phyloP scores from a whole-genome alignment of 2,329 filamentous ascomycete species.

The Botrytis paeoniae region DNA sequence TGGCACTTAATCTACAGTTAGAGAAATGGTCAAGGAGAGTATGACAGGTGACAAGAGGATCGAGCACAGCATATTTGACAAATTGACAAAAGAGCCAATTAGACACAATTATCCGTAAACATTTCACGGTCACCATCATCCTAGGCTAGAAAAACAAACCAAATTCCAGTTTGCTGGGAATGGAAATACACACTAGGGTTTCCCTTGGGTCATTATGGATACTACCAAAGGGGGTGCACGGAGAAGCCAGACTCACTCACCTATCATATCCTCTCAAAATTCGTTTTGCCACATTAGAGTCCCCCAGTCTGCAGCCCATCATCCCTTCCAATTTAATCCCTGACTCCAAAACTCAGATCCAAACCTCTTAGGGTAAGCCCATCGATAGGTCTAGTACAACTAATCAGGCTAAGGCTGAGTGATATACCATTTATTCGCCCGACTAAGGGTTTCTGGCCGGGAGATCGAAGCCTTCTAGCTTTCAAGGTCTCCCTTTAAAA shows the following conservation, averaged over 20 bases:
- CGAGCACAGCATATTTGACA: slow-evolving; percentile 3
- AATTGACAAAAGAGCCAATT: background rate
- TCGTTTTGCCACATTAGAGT: slow-evolving; percentile 8
- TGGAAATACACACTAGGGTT: slow-evolving; percentile 4
- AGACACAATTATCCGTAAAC: background rate
- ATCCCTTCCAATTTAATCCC: background rate
- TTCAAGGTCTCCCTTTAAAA: slow-evolving; percentile 10
- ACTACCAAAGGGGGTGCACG: background rate
- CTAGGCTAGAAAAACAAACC: background rate
- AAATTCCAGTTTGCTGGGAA: background rate
- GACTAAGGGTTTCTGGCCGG: background rate
- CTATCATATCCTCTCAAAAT: background rate
- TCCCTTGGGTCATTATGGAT: background rate
- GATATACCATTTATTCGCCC: background rate
- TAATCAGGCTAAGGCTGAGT: slow-evolving; percentile 19
- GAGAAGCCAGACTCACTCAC: background rate
- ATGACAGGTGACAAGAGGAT: slow-evolving; percentile 5
- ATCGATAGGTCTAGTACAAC: slow-evolving; percentile 6
- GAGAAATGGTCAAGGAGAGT: background rate
- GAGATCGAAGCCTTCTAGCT: background rate
- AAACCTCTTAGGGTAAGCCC: background rate
- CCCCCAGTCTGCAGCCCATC: background rate
- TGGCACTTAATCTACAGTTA: background rate
- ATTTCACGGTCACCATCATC: background rate
- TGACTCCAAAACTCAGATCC: background rate